Base-by-base conservation (phyloP, 148 eudicot species). In the Chenopodium suecicum region DNA sequence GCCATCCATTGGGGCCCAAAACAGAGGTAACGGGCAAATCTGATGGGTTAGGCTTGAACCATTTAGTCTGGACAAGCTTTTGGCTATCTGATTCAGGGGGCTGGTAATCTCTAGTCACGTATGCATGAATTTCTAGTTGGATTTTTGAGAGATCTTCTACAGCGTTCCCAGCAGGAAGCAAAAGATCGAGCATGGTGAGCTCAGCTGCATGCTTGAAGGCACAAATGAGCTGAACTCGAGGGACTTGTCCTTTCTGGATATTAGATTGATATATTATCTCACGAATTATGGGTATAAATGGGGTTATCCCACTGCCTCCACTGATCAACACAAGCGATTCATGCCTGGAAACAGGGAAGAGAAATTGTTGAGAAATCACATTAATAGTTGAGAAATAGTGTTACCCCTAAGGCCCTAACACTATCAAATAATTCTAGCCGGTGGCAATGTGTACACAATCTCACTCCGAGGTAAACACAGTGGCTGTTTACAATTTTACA, bases 271-370 rank as follows among this genome's bases (percentile, higher is more conserved):
- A 68, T 25, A 89, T 84, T 44, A 89, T 82, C 81, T 89, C 91
- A 37, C 90, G 86, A 75, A 89, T 83, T 66, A 89, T 88, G 31
- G 91, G 77, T 77, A 89, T 83, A 81, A 80, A 89, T 34, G 90
- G 89, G 48, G 91, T 86, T 11, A 89, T 72, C 34, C 91, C 91
- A 48, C 89, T 87, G 16, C 92, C 92, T 81, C 92, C 92, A 65
- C 92, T 81, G 52, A 89, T 81, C 74, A 89, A 46, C 80, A 89
- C 90, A 13, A 89, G 60, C 1, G 89, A 68, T 74, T 88, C 84
- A 7, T 85, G 86, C 70, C 92, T 89, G 86, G 14, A 75, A 70
- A 1, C 14, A 50, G 11, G 17, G 10, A 47, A 7, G 44, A 70
- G 8, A 41, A 41, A 5, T 41, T 5, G 44, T 41, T 41, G 44